Conservation (phyloP, 2,329 filamentous ascomycete species). For the Cladophialophora exuberans region DNA sequence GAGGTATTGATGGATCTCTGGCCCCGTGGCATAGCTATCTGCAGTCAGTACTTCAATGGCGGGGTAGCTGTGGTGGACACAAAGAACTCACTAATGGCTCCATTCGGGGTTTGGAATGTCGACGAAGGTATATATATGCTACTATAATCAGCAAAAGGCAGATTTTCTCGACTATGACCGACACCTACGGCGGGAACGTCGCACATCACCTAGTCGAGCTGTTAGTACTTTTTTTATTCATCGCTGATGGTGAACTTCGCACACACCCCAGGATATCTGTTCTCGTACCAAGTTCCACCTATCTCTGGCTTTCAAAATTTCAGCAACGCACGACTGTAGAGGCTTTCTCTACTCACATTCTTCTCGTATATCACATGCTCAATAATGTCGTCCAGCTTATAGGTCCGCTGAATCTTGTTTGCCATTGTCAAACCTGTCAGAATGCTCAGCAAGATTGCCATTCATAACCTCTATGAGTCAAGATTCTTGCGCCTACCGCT, state of each 20-base stretch:
- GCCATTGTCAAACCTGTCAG: slow-evolving; percentile 31
- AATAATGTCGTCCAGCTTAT: slow-evolving; percentile 20
- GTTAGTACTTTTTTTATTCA: too few species aligned
- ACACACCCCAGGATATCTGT: slow-evolving; percentile 34
- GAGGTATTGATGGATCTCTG: slow-evolving; percentile 50
- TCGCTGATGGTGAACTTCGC: too few species aligned
- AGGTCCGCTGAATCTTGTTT: slow-evolving; percentile 31
- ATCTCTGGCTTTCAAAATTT: slow-evolving; percentile 31
- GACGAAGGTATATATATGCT: slow-evolving; percentile 22
- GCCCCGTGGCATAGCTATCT: slow-evolving; percentile 45
- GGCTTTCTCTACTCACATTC: too few species aligned
- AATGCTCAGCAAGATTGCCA: too few species aligned
- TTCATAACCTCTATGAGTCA: too few species aligned
- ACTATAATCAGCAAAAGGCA: too few species aligned
- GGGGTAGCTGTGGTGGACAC: too few species aligned
- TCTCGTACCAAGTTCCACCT: slow-evolving; percentile 31
- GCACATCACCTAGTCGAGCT: slow-evolving; percentile 22
- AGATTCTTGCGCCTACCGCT: too few species aligned
- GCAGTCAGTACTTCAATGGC: too few species aligned
- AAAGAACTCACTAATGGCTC: slow-evolving; percentile 37
- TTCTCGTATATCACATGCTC: slow-evolving; percentile 34
- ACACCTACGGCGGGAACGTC: slow-evolving; percentile 28
- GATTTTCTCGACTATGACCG: too few species aligned
- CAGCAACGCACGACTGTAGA: too few species aligned
- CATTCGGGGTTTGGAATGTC: slow-evolving; percentile 45